Conservation (phyloP, 192 early-diverging fungal species). For the Helicostylum pulchrum region DNA sequence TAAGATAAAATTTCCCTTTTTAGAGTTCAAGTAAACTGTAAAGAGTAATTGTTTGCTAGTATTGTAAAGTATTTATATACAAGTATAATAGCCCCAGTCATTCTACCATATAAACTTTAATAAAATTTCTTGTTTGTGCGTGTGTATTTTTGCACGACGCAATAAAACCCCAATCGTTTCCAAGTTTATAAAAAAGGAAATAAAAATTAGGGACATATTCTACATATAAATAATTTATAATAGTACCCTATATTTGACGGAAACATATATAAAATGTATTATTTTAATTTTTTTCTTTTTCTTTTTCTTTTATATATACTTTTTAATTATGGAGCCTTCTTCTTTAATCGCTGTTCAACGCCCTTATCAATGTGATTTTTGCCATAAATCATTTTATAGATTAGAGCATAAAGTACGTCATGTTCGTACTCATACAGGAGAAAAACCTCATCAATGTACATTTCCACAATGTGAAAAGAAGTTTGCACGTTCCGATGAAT, state of each 20-base stretch:
- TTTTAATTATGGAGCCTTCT: background rate
- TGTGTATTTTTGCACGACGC: slow-evolving; percentile 2
- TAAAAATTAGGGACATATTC: slow-evolving; percentile 17
- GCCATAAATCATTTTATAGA: slow-evolving; percentile 69
- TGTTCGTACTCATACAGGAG: slow-evolving; percentile 81
- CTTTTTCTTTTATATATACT: background rate
- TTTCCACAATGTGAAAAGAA: slow-evolving; percentile 65
- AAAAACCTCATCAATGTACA: slow-evolving; percentile 77
- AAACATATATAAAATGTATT: slow-evolving; percentile 6
- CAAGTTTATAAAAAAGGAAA: slow-evolving; percentile 8
- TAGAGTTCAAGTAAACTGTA: too few relatives aligned
- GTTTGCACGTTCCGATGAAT: slow-evolving; percentile 81
- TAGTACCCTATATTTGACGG: slow-evolving; percentile 8
- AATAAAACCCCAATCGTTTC: slow-evolving; percentile 13
- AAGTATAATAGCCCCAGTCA: too few relatives aligned
- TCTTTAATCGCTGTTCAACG: slow-evolving; percentile 33
- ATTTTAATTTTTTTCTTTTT: slow-evolving; percentile 2
- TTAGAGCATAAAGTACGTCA: slow-evolving; percentile 83
- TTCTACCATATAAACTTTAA: too few relatives aligned
- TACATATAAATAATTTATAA: slow-evolving; percentile 19
- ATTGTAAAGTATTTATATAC: too few relatives aligned
- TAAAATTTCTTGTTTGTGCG: background rate
- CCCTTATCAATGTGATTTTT: slow-evolving; percentile 55
- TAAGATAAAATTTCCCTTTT: too few relatives aligned
- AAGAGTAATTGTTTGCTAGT: too few relatives aligned